Evolutionary conservation across 345 rosid genomes (phyloP).

Genomic region (Acer negundo): DNA sequence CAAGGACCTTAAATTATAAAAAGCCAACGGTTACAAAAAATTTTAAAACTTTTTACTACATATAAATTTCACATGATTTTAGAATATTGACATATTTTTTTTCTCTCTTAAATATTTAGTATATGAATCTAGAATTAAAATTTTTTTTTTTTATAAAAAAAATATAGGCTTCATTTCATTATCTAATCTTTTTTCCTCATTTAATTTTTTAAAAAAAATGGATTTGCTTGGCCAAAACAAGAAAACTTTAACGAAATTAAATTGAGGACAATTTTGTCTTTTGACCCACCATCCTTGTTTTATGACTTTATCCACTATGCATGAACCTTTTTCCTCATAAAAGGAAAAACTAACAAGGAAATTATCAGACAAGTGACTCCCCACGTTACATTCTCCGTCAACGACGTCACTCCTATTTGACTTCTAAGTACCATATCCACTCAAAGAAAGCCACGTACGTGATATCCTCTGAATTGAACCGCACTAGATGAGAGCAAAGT

Average conservation of each 20-base stretch:
- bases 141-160: too few relatives aligned
- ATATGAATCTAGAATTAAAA: too few relatives aligned
- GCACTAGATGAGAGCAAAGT: neutral
- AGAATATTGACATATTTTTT: too few relatives aligned
- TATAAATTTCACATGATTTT: too few relatives aligned
- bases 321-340: neutral
- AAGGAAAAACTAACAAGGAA: neutral
- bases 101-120: too few relatives aligned
- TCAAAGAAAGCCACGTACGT: neutral
- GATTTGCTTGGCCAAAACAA: neutral
- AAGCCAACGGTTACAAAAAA: too few relatives aligned
- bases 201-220: neutral
- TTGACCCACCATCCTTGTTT: neutral
- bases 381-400: neutral
- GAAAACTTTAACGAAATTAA: neutral
- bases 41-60: too few relatives aligned
- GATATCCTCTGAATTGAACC: neutral
- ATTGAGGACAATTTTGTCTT: slow-evolving; percentile 11
- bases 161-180: too few relatives aligned
- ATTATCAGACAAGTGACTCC: neutral
- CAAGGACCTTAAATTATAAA: too few relatives aligned
- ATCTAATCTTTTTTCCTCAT: neutral
- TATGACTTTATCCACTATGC: neutral
- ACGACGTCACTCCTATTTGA: neutral
- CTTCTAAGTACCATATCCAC: neutral